Percentiles rank a stretch among this genome's conserved stretches.
Evolutionary conservation across 176 grass and related monocot species (phyloP).

Genomic region (Avena atlantica): DNA sequence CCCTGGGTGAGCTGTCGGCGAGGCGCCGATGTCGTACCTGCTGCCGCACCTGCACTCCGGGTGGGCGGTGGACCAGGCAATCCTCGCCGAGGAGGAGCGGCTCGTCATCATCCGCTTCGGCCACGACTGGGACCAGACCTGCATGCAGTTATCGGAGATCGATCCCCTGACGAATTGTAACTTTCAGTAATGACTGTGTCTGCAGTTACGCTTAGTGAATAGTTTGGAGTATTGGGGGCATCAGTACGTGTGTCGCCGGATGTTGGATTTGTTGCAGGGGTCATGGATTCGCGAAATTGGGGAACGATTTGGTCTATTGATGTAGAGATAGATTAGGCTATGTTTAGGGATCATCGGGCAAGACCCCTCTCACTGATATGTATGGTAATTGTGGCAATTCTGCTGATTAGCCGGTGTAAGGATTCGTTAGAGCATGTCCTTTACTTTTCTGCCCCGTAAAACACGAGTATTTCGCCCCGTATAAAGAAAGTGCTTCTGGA

Average conservation of each 20-base stretch:
- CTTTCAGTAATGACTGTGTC: background rate
- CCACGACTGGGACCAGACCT: conserved; percentile 96
- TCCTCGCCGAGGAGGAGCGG: conserved; percentile 56
- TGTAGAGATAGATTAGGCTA: background rate
- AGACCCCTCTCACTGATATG: background rate
- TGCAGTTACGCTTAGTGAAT: background rate
- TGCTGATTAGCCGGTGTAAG: background rate
- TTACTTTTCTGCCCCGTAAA: no score
- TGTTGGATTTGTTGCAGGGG: background rate
- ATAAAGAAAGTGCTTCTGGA: no score
- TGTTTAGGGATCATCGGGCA: background rate
- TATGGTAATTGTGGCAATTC: background rate
- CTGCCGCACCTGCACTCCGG: conserved; percentile 92
- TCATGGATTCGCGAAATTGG: background rate
- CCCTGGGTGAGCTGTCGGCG: background rate
- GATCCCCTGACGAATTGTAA: background rate
- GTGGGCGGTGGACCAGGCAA: no score
- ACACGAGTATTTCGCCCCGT: no score
- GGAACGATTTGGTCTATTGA: background rate
- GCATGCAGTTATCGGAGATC: conserved; percentile 70
- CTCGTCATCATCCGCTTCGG: conserved; percentile 96
- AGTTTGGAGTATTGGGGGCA: background rate
- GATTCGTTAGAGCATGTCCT: no score
- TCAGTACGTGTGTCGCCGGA: background rate
- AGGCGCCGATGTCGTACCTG: conserved; percentile 80